Conservation (phyloP, 2,329 filamentous ascomycete genomes). For the Fonsecaea erecta region DNA sequence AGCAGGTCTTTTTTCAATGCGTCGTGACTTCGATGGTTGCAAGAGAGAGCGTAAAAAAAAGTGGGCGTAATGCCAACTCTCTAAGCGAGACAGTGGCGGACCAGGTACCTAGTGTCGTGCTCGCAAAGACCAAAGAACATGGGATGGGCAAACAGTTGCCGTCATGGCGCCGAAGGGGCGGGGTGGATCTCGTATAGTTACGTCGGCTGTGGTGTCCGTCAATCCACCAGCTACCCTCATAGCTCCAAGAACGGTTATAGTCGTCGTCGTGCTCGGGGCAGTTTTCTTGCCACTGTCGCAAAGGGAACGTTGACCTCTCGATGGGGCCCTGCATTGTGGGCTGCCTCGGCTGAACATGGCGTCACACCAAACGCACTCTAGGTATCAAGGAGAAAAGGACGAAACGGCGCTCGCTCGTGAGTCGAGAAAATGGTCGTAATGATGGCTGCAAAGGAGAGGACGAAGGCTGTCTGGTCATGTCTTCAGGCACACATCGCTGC, state of each 20-base stretch:
- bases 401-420: background rate
- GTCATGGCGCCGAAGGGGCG: background rate
- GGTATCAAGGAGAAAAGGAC: background rate
- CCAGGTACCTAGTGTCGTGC: background rate
- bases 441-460: background rate
- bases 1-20: background rate
- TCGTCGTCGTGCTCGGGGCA: background rate
- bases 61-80: background rate
- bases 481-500: constrained; percentile 32
- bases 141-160: background rate
- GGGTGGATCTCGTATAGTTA: background rate
- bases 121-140: background rate
- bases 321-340: background rate
- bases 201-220: background rate
- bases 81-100: background rate
- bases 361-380: background rate
- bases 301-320: background rate
- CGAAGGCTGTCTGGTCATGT: background rate
- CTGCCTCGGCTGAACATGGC: background rate
- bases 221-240: background rate
- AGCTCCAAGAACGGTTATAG: background rate
- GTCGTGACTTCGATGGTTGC: background rate
- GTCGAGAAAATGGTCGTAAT: background rate
- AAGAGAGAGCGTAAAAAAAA: too few relatives aligned
- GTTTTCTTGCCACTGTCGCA: background rate